These are phyloP conservation scores for Cladosporium velox DNA, from an alignment of 2,329 filamentous ascomycete species.

Conservation along the genomic window DNA sequence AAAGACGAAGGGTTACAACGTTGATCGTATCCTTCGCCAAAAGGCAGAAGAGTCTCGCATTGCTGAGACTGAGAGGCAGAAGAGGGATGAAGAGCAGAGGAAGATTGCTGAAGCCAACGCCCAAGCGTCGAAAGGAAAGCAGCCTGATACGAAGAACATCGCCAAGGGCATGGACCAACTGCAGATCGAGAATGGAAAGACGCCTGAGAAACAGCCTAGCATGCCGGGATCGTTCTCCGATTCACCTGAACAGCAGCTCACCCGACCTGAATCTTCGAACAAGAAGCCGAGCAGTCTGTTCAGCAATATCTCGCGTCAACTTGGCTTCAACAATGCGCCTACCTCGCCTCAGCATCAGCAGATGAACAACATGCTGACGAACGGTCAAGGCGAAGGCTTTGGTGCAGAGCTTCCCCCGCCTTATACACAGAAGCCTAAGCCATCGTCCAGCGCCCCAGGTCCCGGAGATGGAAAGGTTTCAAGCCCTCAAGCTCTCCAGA, in stretches of 20 bases:
- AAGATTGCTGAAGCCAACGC: constrained; percentile 42
- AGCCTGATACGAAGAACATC: constrained; percentile 7
- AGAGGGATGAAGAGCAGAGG: constrained; percentile 60
- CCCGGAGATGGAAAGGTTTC: constrained; percentile 34
- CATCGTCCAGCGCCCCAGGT: constrained; percentile 24
- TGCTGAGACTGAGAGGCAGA: constrained; percentile 77
- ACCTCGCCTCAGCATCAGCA: constrained; percentile 25
- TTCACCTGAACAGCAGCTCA: constrained; percentile 49
- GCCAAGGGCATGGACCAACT: constrained; percentile 13
- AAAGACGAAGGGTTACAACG: constrained; percentile 89
- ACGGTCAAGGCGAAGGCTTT: constrained; percentile 20
- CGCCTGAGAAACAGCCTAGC: constrained; percentile 34
- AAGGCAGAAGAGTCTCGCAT: constrained; percentile 87
- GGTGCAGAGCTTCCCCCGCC: constrained; percentile 36
- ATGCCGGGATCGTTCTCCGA: constrained; percentile 77
- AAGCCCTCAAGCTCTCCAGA: constrained; percentile 56
- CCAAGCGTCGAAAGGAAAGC: constrained; percentile 4
- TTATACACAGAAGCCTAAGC: constrained; percentile 33
- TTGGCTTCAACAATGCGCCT: constrained; percentile 62
- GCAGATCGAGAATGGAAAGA: constrained; percentile 14
- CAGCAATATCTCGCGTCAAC: constrained; percentile 65
- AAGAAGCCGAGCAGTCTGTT: constrained; percentile 62
- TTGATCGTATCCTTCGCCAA: constrained; percentile 85
- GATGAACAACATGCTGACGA: constrained; percentile 34
- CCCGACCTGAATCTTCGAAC: constrained; percentile 15